These are phyloP conservation scores for Acanthochlamys bracteata DNA, from an alignment of 106 monocot species.

Conservation along the genomic window DNA sequence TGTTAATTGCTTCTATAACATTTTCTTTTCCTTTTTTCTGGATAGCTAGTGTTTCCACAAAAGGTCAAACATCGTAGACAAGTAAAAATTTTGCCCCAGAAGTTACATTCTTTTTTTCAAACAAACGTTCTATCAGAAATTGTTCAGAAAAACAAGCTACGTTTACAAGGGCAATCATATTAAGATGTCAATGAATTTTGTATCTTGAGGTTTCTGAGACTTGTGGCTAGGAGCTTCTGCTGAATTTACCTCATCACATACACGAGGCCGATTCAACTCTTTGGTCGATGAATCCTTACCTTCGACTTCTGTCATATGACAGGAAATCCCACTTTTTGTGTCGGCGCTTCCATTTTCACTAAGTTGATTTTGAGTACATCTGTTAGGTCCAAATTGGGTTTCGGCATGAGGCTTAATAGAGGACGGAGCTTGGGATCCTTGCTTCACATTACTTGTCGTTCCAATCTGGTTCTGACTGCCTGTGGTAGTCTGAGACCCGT, in stretches of 20 bases:
- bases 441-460: not conserved
- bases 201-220: too few species aligned
- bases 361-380: constrained; percentile 3
- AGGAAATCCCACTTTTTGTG: constrained; percentile 10
- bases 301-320: constrained; percentile 6
- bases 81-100: too few species aligned
- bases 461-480: constrained; percentile 9
- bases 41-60: too few species aligned
- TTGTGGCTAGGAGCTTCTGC: constrained; percentile 13
- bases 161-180: too few species aligned
- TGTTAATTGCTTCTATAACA: too few species aligned
- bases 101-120: too few species aligned
- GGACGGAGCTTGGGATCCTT: constrained; percentile 1
- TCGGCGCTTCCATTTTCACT: constrained; percentile 20
- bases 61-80: too few species aligned
- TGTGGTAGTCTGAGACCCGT: constrained; percentile 20
- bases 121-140: too few species aligned
- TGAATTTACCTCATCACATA: not conserved
- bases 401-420: constrained; percentile 1
- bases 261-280: constrained; percentile 5
- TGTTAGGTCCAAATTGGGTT: constrained; percentile 2
- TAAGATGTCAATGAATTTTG: too few species aligned
- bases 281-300: constrained; percentile 7
- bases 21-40: too few species aligned
- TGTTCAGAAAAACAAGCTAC: too few species aligned